phyloP scores from a whole-genome alignment of 2,329 filamentous ascomycete genomes.

The Trichoderma sp. region DNA sequence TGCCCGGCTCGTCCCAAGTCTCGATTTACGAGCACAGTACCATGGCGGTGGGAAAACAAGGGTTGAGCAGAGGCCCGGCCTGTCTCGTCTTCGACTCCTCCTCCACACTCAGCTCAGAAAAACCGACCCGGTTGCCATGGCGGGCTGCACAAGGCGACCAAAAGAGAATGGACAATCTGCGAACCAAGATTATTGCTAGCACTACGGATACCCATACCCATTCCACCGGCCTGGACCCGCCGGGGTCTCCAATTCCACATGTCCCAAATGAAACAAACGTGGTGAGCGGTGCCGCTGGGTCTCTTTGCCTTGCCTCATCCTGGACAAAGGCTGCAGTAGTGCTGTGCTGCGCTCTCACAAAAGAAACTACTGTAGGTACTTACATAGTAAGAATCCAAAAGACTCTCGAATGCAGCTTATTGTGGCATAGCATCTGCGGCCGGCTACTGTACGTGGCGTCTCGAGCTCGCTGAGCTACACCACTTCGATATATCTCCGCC shows the following conservation, averaged over 20 bases:
- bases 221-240: neutral
- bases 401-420: neutral
- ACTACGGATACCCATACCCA: neutral
- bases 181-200: too few species aligned
- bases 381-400: neutral
- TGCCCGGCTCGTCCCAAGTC: neutral
- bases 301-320: neutral
- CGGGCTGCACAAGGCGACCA: conserved; percentile 5
- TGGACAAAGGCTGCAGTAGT: neutral
- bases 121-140: neutral
- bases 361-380: too few species aligned
- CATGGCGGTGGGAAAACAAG: neutral
- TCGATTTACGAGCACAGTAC: neutral
- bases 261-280: neutral
- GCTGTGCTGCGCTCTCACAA: neutral
- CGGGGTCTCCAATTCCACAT: neutral
- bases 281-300: neutral
- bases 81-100: neutral
- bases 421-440: conserved; percentile 6
- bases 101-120: neutral
- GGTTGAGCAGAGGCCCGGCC: neutral
- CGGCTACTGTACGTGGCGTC: conserved; percentile 10
- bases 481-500: neutral
- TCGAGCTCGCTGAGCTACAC: neutral
- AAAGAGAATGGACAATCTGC: conserved; percentile 15